Conservation (phyloP, 495 filamentous ascomycete species). For the Penicillium angulare region DNA sequence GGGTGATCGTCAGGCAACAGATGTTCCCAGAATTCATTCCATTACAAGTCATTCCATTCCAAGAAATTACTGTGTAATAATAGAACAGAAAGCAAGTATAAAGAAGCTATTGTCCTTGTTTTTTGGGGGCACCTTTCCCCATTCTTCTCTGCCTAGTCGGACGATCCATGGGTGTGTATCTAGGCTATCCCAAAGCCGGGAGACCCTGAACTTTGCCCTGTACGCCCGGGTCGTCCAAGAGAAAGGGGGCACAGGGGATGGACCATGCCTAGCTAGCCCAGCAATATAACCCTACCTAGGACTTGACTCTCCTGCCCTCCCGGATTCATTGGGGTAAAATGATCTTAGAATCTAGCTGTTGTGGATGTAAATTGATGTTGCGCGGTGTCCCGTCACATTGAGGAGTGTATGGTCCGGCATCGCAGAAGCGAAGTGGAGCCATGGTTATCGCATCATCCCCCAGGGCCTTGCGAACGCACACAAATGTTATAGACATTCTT, state of each 20-base stretch:
- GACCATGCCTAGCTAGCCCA: background rate
- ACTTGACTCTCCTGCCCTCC: background rate
- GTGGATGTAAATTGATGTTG: background rate
- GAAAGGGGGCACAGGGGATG: background rate
- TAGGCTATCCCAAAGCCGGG: background rate
- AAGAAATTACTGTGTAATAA: too few relatives aligned
- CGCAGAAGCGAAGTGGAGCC: slow-evolving; percentile 21
- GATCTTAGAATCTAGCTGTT: background rate
- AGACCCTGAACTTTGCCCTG: slow-evolving; percentile 20
- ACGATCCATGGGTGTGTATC: slow-evolving; percentile 18
- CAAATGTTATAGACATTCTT: background rate
- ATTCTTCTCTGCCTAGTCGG: background rate
- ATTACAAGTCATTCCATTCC: too few relatives aligned
- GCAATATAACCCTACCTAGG: background rate
- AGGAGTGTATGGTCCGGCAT: slow-evolving; percentile 11
- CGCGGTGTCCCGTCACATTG: background rate
- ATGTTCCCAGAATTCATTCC: too few relatives aligned
- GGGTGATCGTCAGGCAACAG: slow-evolving; percentile 35
- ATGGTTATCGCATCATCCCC: slow-evolving; percentile 26
- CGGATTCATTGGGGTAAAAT: too few relatives aligned
- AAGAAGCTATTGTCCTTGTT: too few relatives aligned
- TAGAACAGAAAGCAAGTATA: too few relatives aligned
- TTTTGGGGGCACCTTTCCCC: background rate
- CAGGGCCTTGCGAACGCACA: background rate
- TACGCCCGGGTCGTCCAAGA: slow-evolving; percentile 6